A percentile compares a stretch with the other conserved stretches of the same genome.
phyloP scores from a whole-genome alignment of 225 moss, liverwort and hornwort genomes.

The Pleurozium schreberi region DNA sequence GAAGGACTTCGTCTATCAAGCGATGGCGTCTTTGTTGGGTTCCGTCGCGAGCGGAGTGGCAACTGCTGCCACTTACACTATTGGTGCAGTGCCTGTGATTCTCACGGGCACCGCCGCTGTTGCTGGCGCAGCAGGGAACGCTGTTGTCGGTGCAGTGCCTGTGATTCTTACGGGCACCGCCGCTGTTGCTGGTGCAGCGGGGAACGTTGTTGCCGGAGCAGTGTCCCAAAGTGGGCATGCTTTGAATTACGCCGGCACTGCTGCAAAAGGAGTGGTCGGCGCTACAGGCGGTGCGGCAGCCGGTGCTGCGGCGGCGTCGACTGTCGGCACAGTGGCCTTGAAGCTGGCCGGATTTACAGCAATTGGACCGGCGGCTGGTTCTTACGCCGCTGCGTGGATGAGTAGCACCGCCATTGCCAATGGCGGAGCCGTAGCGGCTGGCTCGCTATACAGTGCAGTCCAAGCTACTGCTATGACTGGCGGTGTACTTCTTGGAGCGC shows the following conservation, averaged over 20 bases:
- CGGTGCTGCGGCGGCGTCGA: neutral
- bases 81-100: neutral
- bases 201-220: neutral
- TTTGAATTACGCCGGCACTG: neutral
- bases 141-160: neutral
- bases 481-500: neutral
- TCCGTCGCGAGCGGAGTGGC: neutral
- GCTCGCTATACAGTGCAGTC: neutral
- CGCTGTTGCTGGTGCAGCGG: neutral
- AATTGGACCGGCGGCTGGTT: neutral
- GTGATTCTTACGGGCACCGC: neutral
- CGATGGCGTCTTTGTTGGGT: neutral
- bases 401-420: neutral
- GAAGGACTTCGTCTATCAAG: neutral
- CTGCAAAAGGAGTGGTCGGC: neutral
- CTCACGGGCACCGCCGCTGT: neutral
- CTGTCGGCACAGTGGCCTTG: rapidly evolving
- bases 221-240: neutral
- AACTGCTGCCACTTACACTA: neutral
- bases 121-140: neutral
- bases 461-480: neutral
- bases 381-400: neutral
- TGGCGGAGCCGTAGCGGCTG: neutral
- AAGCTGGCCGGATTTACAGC: neutral
- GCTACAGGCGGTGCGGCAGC: neutral